These are phyloP conservation scores for Claviceps maximensis DNA, from an alignment of 2,329 filamentous ascomycete genomes.

Conservation along the genomic window DNA sequence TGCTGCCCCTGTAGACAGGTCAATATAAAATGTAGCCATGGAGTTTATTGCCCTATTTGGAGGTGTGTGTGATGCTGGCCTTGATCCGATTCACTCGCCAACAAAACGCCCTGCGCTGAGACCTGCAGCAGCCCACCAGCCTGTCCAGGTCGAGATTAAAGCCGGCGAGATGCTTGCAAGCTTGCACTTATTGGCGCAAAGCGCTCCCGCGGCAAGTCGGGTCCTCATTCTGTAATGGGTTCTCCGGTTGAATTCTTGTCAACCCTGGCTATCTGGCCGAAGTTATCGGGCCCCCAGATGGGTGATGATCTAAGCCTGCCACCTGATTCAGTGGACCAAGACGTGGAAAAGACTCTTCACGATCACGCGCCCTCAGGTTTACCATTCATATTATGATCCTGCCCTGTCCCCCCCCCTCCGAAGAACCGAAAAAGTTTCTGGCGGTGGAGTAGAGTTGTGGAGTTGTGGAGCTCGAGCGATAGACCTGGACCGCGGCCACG, in stretches of 20 bases:
- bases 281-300: not conserved
- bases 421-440: not conserved
- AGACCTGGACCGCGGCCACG: not conserved
- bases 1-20: not conserved
- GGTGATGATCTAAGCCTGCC: not conserved
- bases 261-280: not conserved
- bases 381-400: not conserved
- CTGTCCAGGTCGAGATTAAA: not conserved
- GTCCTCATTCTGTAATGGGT: not conserved
- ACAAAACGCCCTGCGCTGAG: not conserved
- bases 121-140: not conserved
- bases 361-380: not conserved
- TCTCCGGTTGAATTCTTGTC: not conserved
- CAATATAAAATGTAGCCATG: not conserved
- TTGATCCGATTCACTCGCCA: conserved; percentile 5
- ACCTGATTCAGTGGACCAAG: not conserved
- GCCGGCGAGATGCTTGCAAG: too few species aligned
- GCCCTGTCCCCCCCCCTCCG: too few species aligned
- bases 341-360: not conserved
- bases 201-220: too few species aligned
- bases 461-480: too few species aligned
- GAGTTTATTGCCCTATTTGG: conserved; percentile 1
- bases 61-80: not conserved
- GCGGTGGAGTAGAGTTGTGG: not conserved
- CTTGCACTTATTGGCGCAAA: too few species aligned